Percentiles rank a stretch among this genome's conserved stretches.
phyloP scores from a whole-genome alignment of 805 yeast genomes.

The Candida coquimbonensis region DNA sequence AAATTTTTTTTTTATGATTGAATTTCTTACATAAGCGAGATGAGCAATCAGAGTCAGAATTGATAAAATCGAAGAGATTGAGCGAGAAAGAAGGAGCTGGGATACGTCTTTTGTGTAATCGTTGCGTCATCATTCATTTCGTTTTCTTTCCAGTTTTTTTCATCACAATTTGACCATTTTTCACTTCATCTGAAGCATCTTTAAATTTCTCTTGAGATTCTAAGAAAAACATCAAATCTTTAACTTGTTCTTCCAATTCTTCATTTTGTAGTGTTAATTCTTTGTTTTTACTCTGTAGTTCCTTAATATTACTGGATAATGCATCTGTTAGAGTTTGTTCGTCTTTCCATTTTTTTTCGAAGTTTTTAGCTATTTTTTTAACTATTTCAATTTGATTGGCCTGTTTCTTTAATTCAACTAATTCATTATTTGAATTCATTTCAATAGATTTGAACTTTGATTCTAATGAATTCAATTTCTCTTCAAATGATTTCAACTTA shows the following conservation, averaged over 20 bases:
- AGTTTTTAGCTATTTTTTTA: background rate
- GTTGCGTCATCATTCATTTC: background rate
- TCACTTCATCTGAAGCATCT: constrained; percentile 64
- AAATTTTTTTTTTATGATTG: too few relatives aligned
- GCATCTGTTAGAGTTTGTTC: constrained; percentile 40
- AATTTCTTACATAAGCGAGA: too few relatives aligned
- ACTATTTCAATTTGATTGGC: background rate
- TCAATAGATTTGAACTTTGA: background rate
- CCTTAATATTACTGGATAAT: constrained; percentile 33
- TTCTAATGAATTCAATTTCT: background rate
- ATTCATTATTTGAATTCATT: background rate
- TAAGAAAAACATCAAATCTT: constrained; percentile 73
- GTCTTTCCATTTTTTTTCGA: constrained; percentile 24
- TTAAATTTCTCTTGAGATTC: constrained; percentile 69
- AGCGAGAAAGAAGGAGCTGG: too few relatives aligned
- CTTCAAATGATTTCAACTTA: background rate
- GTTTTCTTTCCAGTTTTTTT: constrained; percentile 3
- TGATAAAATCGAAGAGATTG: too few relatives aligned
- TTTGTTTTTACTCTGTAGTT: constrained; percentile 26
- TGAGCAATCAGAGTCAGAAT: too few relatives aligned
- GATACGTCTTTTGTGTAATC: too few relatives aligned
- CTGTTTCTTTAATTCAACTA: background rate
- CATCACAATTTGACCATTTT: constrained; percentile 60
- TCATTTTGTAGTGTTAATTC: constrained; percentile 32
- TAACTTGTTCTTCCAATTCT: constrained; percentile 56